These are phyloP conservation scores for Aethionema arabicum DNA, from an alignment of 345 rosid genomes.

Conservation along the genomic window DNA sequence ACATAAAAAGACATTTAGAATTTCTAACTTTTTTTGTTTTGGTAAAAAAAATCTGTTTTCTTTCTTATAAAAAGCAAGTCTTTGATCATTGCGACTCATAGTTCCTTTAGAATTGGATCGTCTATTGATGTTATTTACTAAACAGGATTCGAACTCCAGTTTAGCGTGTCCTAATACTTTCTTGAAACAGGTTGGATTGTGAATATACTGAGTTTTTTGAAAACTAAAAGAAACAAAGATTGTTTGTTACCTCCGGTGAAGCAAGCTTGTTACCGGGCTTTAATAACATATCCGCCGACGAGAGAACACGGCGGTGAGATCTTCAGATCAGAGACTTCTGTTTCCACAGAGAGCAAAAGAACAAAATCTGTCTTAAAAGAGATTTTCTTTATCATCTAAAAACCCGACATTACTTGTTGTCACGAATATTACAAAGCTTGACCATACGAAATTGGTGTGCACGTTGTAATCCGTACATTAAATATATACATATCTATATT, in stretches of 20 bases:
- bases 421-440: constrained; percentile 27
- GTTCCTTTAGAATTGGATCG: too few species aligned
- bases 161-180: neutral
- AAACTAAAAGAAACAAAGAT: neutral
- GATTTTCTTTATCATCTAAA: constrained; percentile 18
- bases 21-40: neutral
- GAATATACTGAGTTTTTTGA: neutral
- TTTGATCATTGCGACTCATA: too few species aligned
- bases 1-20: neutral
- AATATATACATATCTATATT: neutral
- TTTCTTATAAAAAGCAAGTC: too few species aligned
- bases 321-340: constrained; percentile 6
- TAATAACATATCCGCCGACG: constrained; percentile 18
- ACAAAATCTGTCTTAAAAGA: constrained; percentile 19
- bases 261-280: constrained; percentile 24
- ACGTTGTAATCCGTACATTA: constrained; percentile 20
- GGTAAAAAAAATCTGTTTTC: too few species aligned
- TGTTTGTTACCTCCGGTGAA: constrained; percentile 27
- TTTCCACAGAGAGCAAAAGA: neutral
- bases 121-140: too few species aligned
- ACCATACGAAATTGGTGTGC: constrained; percentile 21
- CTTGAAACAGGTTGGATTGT: neutral
- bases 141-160: too few species aligned
- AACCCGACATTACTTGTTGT: constrained; percentile 31
- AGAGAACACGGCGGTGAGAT: neutral